A percentile compares a stretch with the other conserved stretches of the same genome.
Conservation (phyloP, 2,329 filamentous ascomycete species). For the Didymella segeticola region DNA sequence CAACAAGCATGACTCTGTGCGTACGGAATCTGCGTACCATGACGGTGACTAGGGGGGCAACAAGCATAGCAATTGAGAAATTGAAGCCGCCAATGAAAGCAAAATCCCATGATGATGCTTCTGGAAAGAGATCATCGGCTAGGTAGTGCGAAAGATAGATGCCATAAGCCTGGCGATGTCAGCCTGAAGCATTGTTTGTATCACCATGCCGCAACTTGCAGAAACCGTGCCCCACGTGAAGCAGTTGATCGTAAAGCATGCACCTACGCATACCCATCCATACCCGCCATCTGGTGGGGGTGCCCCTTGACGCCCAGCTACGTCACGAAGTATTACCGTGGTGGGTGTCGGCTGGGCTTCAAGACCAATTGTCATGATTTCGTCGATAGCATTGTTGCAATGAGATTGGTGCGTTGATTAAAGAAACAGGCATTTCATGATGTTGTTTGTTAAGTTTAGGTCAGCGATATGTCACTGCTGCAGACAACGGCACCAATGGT, state of each 20-base stretch:
- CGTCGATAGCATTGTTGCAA: neutral
- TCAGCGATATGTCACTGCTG: neutral
- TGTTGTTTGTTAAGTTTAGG: neutral
- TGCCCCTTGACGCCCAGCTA: neutral
- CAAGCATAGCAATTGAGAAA: constrained; percentile 40
- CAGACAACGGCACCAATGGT: neutral
- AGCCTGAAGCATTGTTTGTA: neutral
- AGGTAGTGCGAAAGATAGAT: constrained; percentile 53
- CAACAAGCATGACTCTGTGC: constrained; percentile 37
- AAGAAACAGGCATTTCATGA: neutral
- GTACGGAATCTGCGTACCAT: constrained; percentile 31
- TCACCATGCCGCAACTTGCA: neutral
- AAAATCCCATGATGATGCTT: constrained; percentile 42
- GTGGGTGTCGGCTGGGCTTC: neutral
- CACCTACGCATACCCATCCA: neutral
- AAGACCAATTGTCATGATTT: neutral
- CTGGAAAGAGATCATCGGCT: constrained; percentile 36
- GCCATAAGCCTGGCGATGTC: constrained; percentile 35
- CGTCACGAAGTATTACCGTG: neutral
- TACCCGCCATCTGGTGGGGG: constrained; percentile 4
- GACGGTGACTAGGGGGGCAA: constrained; percentile 38
- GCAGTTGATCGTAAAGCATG: neutral
- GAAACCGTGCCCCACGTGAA: constrained; percentile 6
- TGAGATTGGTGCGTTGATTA: neutral
- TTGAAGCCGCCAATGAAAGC: constrained; percentile 49